A percentile compares a stretch with the other conserved stretches of the same genome.
phyloP scores from a whole-genome alignment of 176 grass and related monocot genomes.

The Oryza officinalis region DNA sequence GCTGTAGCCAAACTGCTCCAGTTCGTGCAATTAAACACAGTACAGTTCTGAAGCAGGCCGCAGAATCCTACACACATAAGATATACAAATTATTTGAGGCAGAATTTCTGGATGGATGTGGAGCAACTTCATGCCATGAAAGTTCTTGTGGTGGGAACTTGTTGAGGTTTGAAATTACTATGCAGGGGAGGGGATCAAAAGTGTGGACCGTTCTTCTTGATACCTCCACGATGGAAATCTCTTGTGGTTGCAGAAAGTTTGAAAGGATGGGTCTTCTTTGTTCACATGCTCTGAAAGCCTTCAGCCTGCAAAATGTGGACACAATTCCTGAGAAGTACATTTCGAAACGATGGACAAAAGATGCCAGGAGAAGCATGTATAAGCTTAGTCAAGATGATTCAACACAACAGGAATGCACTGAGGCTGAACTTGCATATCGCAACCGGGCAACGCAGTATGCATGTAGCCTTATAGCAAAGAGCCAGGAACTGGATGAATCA shows the following conservation, averaged over 20 bases:
- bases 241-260: constrained; percentile 76
- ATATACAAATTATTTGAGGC: constrained; percentile 88
- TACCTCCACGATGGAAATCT: constrained; percentile 66
- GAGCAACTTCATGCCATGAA: constrained; percentile 73
- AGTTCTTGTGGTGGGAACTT: constrained; percentile 52
- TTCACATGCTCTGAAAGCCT: constrained; percentile 75
- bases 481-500: constrained; percentile 71
- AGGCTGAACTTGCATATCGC: constrained; percentile 71
- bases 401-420: constrained; percentile 62
- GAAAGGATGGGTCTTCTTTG: constrained; percentile 84
- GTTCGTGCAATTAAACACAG: constrained; percentile 82
- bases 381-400: constrained; percentile 68
- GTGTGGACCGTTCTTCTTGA: constrained; percentile 68
- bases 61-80: constrained; percentile 70
- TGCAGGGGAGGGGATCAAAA: constrained; percentile 79
- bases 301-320: constrained; percentile 81
- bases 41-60: constrained; percentile 73
- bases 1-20: constrained; percentile 78
- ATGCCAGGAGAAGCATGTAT: constrained; percentile 71
- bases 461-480: constrained; percentile 69
- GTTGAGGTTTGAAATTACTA: constrained; percentile 74
- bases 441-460: constrained; percentile 72
- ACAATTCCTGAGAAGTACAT: constrained; percentile 79
- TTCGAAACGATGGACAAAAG: constrained; percentile 84
- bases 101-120: constrained; percentile 82